Evolutionary conservation across 2,329 filamentous ascomycete genomes (phyloP).

Genomic region (Gnomoniopsis sp.): DNA sequence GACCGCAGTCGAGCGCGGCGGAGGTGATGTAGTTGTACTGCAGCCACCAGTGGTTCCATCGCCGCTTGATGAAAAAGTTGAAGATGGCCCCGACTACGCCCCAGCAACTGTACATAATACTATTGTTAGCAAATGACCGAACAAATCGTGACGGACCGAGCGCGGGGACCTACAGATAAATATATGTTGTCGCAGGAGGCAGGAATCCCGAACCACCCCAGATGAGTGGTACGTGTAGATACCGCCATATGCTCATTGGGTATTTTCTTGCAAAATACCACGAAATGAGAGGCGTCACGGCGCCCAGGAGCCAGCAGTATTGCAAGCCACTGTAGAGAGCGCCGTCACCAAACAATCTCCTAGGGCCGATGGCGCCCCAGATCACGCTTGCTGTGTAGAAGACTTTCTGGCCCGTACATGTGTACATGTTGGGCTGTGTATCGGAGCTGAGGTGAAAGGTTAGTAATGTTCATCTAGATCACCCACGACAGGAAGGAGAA

Average conservation of each 20-base stretch:
- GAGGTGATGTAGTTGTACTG: slow-evolving; percentile 76
- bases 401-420: slow-evolving; percentile 50
- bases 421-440: slow-evolving; percentile 53
- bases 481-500: background rate
- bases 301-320: slow-evolving; percentile 70
- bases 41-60: slow-evolving; percentile 70
- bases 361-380: slow-evolving; percentile 71
- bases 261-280: slow-evolving; percentile 60
- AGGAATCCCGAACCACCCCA: slow-evolving; percentile 62
- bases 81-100: slow-evolving; percentile 64
- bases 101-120: slow-evolving; percentile 48
- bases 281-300: slow-evolving; percentile 58
- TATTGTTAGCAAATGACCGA: background rate
- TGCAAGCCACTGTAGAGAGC: slow-evolving; percentile 62
- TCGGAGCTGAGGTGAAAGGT: slow-evolving; percentile 26
- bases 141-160: background rate
- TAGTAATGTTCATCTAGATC: background rate
- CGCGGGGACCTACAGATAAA: slow-evolving; percentile 47
- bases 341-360: slow-evolving; percentile 62
- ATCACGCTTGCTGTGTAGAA: slow-evolving; percentile 69
- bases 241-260: slow-evolving; percentile 60
- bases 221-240: slow-evolving; percentile 65
- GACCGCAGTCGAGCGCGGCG: slow-evolving; percentile 66
- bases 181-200: slow-evolving; percentile 68
- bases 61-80: slow-evolving; percentile 64